Conservation (phyloP, 805 yeast genomes). For the Clavispora vitiphila region DNA sequence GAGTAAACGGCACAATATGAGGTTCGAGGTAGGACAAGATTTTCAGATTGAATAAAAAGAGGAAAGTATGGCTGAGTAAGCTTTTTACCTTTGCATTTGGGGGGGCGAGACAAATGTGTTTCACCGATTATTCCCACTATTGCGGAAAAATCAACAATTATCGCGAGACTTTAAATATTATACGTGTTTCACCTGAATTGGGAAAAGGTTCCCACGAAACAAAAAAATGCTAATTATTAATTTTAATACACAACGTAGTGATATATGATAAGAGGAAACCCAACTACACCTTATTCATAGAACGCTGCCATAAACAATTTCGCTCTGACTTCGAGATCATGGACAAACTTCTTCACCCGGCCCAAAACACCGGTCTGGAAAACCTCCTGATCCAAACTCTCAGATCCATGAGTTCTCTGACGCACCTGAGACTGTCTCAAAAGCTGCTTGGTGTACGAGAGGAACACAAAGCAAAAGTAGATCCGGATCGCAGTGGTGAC, state of each 20-base stretch:
- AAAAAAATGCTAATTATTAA: not conserved
- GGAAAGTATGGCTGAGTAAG: too few relatives aligned
- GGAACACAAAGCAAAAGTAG: constrained; percentile 55
- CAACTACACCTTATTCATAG: not conserved
- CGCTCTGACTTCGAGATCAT: constrained; percentile 29
- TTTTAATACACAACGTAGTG: not conserved
- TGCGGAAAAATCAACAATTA: not conserved
- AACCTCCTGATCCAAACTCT: constrained; percentile 23
- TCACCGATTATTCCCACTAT: constrained; percentile 11
- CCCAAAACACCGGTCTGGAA: constrained; percentile 17
- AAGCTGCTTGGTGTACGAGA: constrained; percentile 57
- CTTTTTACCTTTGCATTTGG: too few relatives aligned
- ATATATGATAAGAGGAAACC: not conserved
- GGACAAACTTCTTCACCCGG: constrained; percentile 17
- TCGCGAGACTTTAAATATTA: not conserved
- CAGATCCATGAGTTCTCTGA: constrained; percentile 18
- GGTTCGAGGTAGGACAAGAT: not conserved
- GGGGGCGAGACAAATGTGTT: constrained; percentile 1
- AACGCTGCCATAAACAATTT: constrained; percentile 14
- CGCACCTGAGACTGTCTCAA: constrained; percentile 33
- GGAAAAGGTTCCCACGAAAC: not conserved
- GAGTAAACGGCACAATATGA: not conserved
- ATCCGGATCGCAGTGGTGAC: constrained; percentile 45
- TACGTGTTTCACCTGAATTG: not conserved
- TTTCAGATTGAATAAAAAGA: too few relatives aligned